Evolutionary conservation across 106 monocot species (phyloP), one percentile per base, ranked within the genome.

Genomic region (Iris macrosiphon): DNA sequence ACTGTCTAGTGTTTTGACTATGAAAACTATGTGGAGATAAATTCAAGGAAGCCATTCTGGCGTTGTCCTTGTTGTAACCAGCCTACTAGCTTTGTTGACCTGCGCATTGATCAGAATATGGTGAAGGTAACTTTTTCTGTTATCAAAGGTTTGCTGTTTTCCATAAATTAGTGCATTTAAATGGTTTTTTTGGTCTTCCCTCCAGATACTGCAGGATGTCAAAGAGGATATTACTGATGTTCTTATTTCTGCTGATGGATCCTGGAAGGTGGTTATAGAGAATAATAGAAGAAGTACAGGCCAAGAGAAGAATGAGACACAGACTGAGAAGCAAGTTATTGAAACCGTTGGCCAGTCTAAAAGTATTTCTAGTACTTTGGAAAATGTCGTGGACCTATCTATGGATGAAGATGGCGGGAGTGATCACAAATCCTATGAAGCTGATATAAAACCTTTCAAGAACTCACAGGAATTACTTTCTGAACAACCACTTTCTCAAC

Each of bases 31-130:
- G 58, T 98, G 83, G 80, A 86, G 23, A 84, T 98, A 54, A 98
- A 98, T 59, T 77, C 64, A 17, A 70, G 69, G 54, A 98, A 72
- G 45, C 98, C 98, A 31, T 59, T 64, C 29, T 98, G 98, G 98
- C 83, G 83, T 25, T 98, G 98, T 55, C 90, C 91, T 57, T 75
- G 30, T 52, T 98, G 98, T 70, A 87, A 87, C 68, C 83, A 83
- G 46, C 64, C 91, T 35, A 62, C 62, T 61, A 75, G 80, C 61
- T 77, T 39, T 43, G 26, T 63, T 52, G 91, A 98, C 72, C 49
- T 98, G 16, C 75, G 91, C 5, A 59, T 98, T 63, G 98, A 98
- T 54, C 82, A 66, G 72, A 69, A 69, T 31, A 83, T 98, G 83
- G 78, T 64, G 11, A 85, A 95, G 75, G 88, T 62, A 40, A 75